Evolutionary conservation across 2,329 filamentous ascomycete genomes (phyloP).

Genomic region (Ophiostoma quercus): DNA sequence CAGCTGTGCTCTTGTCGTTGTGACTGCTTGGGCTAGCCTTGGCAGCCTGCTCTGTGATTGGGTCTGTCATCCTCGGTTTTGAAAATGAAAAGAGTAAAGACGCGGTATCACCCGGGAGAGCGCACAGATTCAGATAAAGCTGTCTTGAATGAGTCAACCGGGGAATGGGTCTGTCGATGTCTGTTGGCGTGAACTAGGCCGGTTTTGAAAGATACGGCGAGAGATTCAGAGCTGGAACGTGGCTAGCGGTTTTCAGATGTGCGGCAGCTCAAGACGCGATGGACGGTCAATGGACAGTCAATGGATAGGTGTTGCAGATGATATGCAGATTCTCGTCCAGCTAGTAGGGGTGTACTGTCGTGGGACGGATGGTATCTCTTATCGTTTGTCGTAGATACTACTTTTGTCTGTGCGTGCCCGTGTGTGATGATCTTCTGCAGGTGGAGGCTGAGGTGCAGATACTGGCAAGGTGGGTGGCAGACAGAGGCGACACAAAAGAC

Average conservation of each 20-base stretch:
- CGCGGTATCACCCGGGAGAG: not conserved
- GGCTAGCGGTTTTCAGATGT: constrained; percentile 1
- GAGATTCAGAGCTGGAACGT: not conserved
- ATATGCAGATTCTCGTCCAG: not conserved
- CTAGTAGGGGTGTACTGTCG: not conserved
- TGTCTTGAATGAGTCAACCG: not conserved
- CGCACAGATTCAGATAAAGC: not conserved
- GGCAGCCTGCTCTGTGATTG: not conserved
- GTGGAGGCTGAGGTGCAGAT: not conserved
- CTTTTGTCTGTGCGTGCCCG: not conserved
- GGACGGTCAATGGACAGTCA: not conserved
- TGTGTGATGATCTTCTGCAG: not conserved
- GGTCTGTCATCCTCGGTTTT: not conserved
- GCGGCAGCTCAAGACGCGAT: not conserved
- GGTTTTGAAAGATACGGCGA: not conserved
- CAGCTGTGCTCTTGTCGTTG: not conserved
- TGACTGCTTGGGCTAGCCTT: not conserved
- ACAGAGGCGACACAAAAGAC: not conserved
- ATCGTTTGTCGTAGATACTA: not conserved
- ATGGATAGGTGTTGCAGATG: not conserved
- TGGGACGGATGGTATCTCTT: not conserved
- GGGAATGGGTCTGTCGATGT: not conserved
- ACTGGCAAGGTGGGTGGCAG: not conserved
- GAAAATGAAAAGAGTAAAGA: not conserved
- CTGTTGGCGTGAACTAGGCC: not conserved